Conservation (phyloP, 2,329 filamentous ascomycete genomes). For the Colletotrichum orbiculare region DNA sequence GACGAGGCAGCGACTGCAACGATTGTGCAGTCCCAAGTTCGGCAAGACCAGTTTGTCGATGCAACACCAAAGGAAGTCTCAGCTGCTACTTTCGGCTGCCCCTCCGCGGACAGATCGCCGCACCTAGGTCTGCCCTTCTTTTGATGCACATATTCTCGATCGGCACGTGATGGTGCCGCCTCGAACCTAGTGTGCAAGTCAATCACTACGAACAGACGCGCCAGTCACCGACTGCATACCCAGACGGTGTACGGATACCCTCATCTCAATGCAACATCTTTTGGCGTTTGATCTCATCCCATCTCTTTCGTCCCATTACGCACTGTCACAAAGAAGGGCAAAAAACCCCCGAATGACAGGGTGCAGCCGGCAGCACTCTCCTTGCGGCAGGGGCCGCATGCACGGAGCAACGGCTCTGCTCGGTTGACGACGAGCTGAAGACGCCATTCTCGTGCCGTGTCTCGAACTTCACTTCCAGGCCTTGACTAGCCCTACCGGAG, state of each 20-base stretch:
- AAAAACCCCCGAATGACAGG: neutral
- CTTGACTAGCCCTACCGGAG: neutral
- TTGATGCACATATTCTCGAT: conserved; percentile 6
- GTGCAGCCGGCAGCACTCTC: too few species aligned
- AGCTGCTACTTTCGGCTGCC: neutral
- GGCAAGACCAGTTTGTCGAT: too few species aligned
- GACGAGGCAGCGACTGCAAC: too few species aligned
- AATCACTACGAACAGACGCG: too few species aligned
- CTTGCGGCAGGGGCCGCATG: neutral
- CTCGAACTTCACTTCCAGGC: neutral
- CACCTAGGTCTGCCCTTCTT: neutral
- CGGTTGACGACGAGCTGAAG: neutral
- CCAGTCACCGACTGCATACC: too few species aligned
- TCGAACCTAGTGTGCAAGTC: neutral
- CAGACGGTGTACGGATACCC: neutral
- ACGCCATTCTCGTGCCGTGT: neutral
- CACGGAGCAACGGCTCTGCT: neutral
- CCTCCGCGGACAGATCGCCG: neutral
- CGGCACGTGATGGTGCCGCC: conserved; percentile 8
- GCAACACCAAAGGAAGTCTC: neutral
- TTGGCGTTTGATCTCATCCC: conserved; percentile 10
- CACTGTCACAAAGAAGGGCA: neutral
- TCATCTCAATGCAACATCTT: neutral
- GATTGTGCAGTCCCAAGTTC: neutral
- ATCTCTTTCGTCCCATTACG: conserved; percentile 6